Conservation (phyloP, 1,284 basidiomycete genomes). For the Golubevia pallescens region DNA sequence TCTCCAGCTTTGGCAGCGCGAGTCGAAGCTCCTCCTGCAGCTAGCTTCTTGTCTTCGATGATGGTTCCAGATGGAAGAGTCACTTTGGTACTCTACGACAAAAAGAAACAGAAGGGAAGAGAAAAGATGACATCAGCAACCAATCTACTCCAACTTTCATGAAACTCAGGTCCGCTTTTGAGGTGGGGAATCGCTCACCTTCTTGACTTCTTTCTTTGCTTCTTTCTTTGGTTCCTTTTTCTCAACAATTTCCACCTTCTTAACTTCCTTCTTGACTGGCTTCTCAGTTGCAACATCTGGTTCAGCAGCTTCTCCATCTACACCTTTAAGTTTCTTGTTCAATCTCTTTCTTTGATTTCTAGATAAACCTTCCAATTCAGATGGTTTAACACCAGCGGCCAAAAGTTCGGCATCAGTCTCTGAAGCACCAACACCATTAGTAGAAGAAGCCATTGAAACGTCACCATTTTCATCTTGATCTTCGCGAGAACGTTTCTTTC, state of each 20-base stretch:
- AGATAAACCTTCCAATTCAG: conserved; percentile 26
- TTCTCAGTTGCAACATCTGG: neutral
- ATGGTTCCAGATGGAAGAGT: conserved; percentile 52
- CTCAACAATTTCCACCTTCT: conserved; percentile 2
- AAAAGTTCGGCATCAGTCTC: conserved; percentile 19
- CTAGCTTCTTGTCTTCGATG: conserved; percentile 56
- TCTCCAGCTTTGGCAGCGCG: conserved; percentile 46
- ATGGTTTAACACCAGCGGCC: conserved; percentile 20
- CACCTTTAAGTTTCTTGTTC: conserved; percentile 49
- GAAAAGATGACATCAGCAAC: neutral
- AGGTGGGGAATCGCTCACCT: too few relatives aligned
- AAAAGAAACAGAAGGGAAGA: too few relatives aligned
- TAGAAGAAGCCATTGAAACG: conserved; percentile 8
- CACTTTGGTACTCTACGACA: conserved; percentile 18
- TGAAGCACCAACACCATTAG: conserved; percentile 14
- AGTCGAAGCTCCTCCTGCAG: conserved; percentile 22
- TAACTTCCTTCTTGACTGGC: neutral
- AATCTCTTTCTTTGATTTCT: conserved; percentile 37
- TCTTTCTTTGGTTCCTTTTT: neutral
- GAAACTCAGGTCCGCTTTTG: too few relatives aligned
- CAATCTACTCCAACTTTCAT: too few relatives aligned
- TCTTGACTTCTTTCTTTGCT: too few relatives aligned
- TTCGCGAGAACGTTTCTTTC: too few relatives aligned
- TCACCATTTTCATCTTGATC: conserved; percentile 7
- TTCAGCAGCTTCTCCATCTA: conserved; percentile 10